Evolutionary conservation across 208 protist species (phyloP), one percentile per base, ranked within the genome.

Genomic region (Trypanosoma melophagium): DNA sequence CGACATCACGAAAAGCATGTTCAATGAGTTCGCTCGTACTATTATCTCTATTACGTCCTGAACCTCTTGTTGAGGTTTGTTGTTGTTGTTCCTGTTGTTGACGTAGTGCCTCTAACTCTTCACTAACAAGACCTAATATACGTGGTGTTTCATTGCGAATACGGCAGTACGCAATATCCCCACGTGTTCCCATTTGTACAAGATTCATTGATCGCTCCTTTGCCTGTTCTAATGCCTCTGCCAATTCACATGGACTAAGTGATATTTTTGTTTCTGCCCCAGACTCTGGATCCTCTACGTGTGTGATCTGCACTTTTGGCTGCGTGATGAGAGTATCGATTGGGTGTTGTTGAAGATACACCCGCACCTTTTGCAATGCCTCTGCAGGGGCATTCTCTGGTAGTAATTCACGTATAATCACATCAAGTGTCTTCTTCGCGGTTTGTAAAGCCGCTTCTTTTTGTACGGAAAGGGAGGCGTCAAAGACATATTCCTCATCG

Each of bases 1-100:
- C 89, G 0, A 85, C 87, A 49, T 96, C 91, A 42, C 91, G 86
- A 58, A 96, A 96, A n/a, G 51, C 49, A 54, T 93, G 83, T 44
- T 94, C 88, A 9, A 92, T 74, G 5, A 88, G 72, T 38, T 77
- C 50, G 57, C 83, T 81, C 24, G 69, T 16, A 55, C 66, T 74
- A 13, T 14, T 9, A 13, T 31, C 61, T n/a, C 28, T 45, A 8
- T 56, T 24, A 16, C 45, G 50, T 12, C 40, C 57, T 12, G 28
- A 58, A n/a, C 25, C 47, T 44, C 72, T 35, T 31, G 38, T 50
- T n/a, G 44, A 19, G 21, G 12, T 0, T 41, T 54, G 24, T 49
- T 53, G 64, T 61, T 69, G 52, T 76, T 81, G 10, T 53, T 71
- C 75, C 38, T 60, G 54, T 21, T 74, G 66, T 22, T 66, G 61